These are phyloP conservation scores for Fomitopsis pinicola DNA, from an alignment of 1,284 basidiomycete species.

Conservation along the genomic window DNA sequence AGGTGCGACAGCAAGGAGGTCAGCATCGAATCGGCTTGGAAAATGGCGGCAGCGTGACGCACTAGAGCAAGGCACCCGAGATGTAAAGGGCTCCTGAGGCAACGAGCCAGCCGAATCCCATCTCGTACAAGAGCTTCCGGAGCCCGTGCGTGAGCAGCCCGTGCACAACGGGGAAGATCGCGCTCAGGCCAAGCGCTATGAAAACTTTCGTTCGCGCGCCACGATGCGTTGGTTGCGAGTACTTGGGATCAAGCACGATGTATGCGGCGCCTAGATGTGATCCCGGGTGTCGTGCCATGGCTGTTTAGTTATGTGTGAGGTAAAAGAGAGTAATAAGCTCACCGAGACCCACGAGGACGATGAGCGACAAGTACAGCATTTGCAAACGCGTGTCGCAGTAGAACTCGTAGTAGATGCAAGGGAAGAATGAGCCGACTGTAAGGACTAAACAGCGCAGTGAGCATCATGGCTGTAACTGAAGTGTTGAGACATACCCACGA, in stretches of 20 bases:
- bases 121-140: slow-evolving; percentile 47
- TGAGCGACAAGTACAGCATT: slow-evolving; percentile 47
- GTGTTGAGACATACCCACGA: slow-evolving; percentile 40
- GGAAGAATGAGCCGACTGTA: slow-evolving; percentile 81
- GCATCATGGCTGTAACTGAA: background rate
- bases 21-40: background rate
- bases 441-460: slow-evolving; percentile 23
- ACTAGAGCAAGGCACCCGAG: slow-evolving; percentile 78
- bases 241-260: slow-evolving; percentile 78
- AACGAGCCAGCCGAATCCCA: slow-evolving; percentile 70
- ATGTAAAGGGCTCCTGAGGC: slow-evolving; percentile 72
- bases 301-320: background rate
- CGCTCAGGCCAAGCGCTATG: slow-evolving; percentile 74
- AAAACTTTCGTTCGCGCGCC: slow-evolving; percentile 80
- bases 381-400: slow-evolving; percentile 57
- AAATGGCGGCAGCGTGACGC: slow-evolving; percentile 30
- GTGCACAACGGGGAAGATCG: slow-evolving; percentile 71
- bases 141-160: slow-evolving; percentile 57
- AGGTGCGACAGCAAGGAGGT: slow-evolving; percentile 6
- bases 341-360: slow-evolving; percentile 62
- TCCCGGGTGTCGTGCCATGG: background rate
- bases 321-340: slow-evolving; percentile 23
- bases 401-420: slow-evolving; percentile 71
- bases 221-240: slow-evolving; percentile 72
- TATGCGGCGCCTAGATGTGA: slow-evolving; percentile 54